These are phyloP conservation scores for Phyllosticta paracitricarpa DNA, from an alignment of 2,329 filamentous ascomycete species.

Conservation along the genomic window DNA sequence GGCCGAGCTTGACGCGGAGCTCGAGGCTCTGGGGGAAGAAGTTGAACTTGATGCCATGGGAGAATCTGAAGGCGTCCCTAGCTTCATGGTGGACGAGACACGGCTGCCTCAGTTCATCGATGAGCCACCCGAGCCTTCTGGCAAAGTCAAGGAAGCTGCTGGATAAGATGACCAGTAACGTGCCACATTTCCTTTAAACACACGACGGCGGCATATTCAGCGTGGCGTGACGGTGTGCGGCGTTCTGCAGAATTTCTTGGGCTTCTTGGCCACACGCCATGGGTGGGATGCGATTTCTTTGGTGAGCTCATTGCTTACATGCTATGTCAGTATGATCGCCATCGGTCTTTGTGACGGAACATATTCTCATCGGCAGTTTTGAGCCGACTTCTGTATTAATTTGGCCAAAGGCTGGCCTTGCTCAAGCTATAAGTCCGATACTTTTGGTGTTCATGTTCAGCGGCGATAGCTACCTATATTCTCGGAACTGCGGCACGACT, in stretches of 20 bases:
- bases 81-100: conserved; percentile 83
- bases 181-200: background rate
- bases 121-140: conserved; percentile 61
- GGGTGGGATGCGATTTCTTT: background rate
- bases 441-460: no score
- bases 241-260: conserved; percentile 9
- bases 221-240: conserved; percentile 9
- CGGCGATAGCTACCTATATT: background rate
- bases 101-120: conserved; percentile 81
- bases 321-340: background rate
- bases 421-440: no score
- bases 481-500: background rate
- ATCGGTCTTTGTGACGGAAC: background rate
- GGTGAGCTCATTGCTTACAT: background rate
- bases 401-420: background rate
- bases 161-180: conserved; percentile 22
- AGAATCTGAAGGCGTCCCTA: conserved; percentile 55
- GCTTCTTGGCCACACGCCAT: conserved; percentile 4
- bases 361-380: background rate
- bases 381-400: background rate
- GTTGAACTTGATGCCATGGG: conserved; percentile 72
- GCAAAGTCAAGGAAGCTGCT: conserved; percentile 74
- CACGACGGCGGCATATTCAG: background rate
- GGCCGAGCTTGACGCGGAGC: conserved; percentile 87
- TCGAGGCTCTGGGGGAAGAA: conserved; percentile 89